Evolutionary conservation across 2,329 filamentous ascomycete genomes (phyloP).

Genomic region (Magnaporthiopsis incrustans): DNA sequence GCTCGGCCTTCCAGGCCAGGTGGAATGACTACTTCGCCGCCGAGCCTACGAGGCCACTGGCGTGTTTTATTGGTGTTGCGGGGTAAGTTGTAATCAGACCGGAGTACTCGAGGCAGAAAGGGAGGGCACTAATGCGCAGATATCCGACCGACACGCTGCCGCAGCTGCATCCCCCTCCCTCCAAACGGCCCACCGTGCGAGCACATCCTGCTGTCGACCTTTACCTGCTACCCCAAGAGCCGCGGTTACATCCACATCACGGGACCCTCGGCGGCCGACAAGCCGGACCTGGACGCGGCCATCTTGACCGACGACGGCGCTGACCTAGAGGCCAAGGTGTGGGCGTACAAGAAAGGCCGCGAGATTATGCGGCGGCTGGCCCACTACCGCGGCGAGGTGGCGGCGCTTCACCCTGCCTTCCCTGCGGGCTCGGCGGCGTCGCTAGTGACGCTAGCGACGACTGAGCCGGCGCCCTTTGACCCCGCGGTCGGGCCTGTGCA

Average conservation of each 20-base stretch:
- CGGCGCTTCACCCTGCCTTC: conserved; percentile 17
- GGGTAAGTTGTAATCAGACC: conserved; percentile 11
- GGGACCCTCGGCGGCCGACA: conserved; percentile 24
- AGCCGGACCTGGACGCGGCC: conserved; percentile 42
- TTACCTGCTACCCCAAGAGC: conserved; percentile 52
- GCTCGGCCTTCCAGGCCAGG: conserved; percentile 37
- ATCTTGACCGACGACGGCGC: conserved; percentile 38
- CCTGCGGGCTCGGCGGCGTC: conserved; percentile 13
- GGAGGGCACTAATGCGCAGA: no score
- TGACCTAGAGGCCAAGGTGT: conserved; percentile 45
- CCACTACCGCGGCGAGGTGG: conserved; percentile 22
- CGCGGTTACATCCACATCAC: conserved; percentile 51
- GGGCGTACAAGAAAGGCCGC: conserved; percentile 41
- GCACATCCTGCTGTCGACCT: conserved; percentile 42
- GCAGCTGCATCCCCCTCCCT: conserved; percentile 12
- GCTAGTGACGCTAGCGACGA: conserved; percentile 9
- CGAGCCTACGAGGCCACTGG: conserved; percentile 13
- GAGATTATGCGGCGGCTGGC: conserved; percentile 39
- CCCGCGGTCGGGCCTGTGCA: not conserved
- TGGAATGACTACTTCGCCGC: conserved; percentile 43
- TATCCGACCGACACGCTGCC: conserved; percentile 11
- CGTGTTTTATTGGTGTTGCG: conserved; percentile 13
- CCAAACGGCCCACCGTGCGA: conserved; percentile 23
- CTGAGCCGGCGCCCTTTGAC: conserved; percentile 11
- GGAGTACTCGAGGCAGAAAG: conserved; percentile 23